These are phyloP conservation scores for Phanerochaete sordida DNA, from an alignment of 768 basidiomycete species.

Conservation along the genomic window DNA sequence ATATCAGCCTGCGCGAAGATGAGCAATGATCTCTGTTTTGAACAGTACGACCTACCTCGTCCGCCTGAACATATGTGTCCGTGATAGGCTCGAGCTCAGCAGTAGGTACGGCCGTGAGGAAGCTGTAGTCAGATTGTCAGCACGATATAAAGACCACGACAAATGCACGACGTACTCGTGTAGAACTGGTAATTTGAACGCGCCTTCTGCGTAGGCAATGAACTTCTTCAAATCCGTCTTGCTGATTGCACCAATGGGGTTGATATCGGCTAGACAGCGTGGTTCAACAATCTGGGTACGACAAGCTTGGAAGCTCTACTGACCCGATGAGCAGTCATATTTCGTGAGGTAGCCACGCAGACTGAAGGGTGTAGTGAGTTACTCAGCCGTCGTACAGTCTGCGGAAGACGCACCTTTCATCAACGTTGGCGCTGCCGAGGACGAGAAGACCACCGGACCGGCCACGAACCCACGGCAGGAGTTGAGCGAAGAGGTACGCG, in stretches of 20 bases:
- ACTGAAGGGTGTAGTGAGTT: constrained; percentile 35
- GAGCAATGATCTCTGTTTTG: no score
- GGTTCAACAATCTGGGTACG: not conserved
- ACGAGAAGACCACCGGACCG: constrained; percentile 84
- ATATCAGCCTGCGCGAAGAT: constrained; percentile 70
- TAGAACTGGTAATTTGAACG: constrained; percentile 85
- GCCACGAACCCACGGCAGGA: constrained; percentile 89
- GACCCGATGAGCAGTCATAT: constrained; percentile 93
- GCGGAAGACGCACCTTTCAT: constrained; percentile 69
- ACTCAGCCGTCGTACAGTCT: not conserved
- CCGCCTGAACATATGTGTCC: constrained; percentile 90
- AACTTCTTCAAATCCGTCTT: constrained; percentile 97
- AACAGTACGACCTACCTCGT: constrained; percentile 89
- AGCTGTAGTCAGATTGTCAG: constrained; percentile 52
- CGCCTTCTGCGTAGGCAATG: constrained; percentile 75
- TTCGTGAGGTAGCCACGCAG: constrained; percentile 96
- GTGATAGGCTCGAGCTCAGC: constrained; percentile 97
- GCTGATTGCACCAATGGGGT: constrained; percentile 97
- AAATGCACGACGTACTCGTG: constrained; percentile 45
- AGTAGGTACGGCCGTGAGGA: constrained; percentile 88
- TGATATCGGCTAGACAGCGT: constrained; percentile 74
- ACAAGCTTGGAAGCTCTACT: constrained; percentile 7
- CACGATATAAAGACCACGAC: not conserved
- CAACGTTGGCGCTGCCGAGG: constrained; percentile 97
- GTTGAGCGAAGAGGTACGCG: constrained; percentile 91